These are phyloP conservation scores for Boletellus sp. DNA, from an alignment of 768 basidiomycete species.

Conservation along the genomic window DNA sequence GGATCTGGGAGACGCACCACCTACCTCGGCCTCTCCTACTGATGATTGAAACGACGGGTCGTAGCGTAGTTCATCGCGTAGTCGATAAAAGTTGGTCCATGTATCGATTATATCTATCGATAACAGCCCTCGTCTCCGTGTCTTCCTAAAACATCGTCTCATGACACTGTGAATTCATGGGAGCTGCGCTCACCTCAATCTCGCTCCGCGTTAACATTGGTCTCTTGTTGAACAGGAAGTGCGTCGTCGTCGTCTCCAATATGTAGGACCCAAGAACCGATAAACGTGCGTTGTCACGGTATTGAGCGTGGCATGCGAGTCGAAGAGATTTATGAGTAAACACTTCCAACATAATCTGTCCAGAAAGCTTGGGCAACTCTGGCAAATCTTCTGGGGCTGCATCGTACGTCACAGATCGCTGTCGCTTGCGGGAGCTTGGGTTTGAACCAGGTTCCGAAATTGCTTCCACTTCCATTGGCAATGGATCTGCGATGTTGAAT, in stretches of 20 bases:
- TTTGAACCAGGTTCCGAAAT: constrained; percentile 24
- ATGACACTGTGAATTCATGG: constrained; percentile 10
- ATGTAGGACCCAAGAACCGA: constrained; percentile 47
- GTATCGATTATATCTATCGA: constrained; percentile 32
- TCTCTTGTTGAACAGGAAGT: constrained; percentile 45
- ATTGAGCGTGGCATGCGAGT: constrained; percentile 38
- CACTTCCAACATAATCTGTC: constrained; percentile 59
- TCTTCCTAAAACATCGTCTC: constrained; percentile 27
- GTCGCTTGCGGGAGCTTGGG: constrained; percentile 35
- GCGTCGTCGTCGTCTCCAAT: constrained; percentile 45
- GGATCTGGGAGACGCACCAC: constrained; percentile 19
- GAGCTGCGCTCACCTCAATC: constrained; percentile 46
- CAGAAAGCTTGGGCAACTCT: constrained; percentile 47
- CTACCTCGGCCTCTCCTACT: constrained; percentile 36
- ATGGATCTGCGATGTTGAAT: constrained; percentile 31
- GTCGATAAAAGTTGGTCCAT: constrained; percentile 38
- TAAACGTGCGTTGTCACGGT: constrained; percentile 57
- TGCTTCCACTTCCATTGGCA: constrained; percentile 31
- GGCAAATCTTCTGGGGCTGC: constrained; percentile 33
- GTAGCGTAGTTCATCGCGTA: constrained; percentile 33
- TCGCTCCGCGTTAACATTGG: constrained; percentile 48
- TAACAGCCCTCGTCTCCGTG: constrained; percentile 25
- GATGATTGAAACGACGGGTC: constrained; percentile 27
- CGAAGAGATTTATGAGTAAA: constrained; percentile 68
- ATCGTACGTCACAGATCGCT: constrained; percentile 32